phyloP scores from a whole-genome alignment of 805 yeast species.

The Vanderwaltozyma tropicalis region DNA sequence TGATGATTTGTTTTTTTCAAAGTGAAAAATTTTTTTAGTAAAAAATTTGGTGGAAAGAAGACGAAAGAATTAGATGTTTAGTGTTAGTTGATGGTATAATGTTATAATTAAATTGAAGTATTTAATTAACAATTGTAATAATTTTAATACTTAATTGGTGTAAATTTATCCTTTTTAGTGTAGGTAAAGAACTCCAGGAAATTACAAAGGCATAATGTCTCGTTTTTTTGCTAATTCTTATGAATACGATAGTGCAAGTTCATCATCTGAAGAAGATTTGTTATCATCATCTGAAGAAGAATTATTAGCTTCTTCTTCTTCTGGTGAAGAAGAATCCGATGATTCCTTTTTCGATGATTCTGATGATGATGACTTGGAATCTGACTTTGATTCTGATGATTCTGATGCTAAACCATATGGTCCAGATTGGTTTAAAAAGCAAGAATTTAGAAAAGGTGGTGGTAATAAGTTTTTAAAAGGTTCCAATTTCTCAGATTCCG shows the following conservation, averaged over 20 bases:
- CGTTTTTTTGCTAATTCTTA: conserved; percentile 80
- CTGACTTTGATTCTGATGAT: conserved; percentile 35
- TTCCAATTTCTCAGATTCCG: conserved; percentile 30
- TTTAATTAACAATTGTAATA: no score
- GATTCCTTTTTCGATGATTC: conserved; percentile 31
- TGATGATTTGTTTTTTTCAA: no score
- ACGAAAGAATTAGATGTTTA: no score
- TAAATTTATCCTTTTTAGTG: no score
- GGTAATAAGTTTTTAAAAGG: conserved; percentile 29
- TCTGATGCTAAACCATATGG: conserved; percentile 34
- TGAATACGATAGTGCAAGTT: conserved; percentile 35
- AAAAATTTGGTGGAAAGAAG: no score
- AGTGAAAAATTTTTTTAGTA: no score
- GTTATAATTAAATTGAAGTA: no score
- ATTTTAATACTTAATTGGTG: no score
- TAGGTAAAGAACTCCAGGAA: no score
- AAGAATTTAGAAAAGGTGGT: conserved; percentile 30
- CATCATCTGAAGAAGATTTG: conserved; percentile 36
- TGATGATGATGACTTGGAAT: conserved; percentile 29
- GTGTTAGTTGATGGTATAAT: no score
- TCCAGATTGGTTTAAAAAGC: conserved; percentile 36
- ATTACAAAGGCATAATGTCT: no score
- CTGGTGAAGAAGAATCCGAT: conserved; percentile 27
- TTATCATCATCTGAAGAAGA: conserved; percentile 34
- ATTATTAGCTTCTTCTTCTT: conserved; percentile 15